Conservation (phyloP, 1,139 yeast species). For the Spencermartinsiella ligniputridi region DNA sequence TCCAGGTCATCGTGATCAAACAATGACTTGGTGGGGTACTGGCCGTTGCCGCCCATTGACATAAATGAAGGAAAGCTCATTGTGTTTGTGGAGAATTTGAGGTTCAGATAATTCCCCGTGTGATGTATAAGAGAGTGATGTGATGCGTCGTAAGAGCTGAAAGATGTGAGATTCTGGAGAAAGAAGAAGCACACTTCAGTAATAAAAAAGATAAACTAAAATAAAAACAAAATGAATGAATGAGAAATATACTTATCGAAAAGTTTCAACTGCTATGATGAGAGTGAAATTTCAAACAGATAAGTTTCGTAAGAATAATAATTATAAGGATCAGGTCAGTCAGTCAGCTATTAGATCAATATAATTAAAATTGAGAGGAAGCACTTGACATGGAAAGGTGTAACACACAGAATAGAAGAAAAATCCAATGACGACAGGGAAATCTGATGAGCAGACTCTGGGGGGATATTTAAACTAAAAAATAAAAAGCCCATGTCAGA, state of each 20-base stretch:
- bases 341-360: no score
- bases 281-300: no score
- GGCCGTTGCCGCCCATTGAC: background rate
- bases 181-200: background rate
- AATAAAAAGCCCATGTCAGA: background rate
- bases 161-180: background rate
- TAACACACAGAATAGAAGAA: no score
- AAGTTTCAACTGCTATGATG: no score
- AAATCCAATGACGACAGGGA: no score
- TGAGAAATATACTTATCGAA: background rate
- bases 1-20: background rate
- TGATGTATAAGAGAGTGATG: background rate
- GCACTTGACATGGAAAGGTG: no score
- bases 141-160: background rate
- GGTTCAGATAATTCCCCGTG: no score
- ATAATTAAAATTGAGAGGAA: no score
- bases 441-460: no score
- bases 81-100: background rate
- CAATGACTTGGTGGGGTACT: background rate
- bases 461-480: constrained; percentile 1
- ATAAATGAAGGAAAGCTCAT: constrained; percentile 1
- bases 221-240: background rate
- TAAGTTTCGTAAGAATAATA: no score
- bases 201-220: background rate
- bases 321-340: no score